Evolutionary conservation across 352 stramenopile genomes (phyloP), one percentile per base, ranked within the genome.

Genomic region (Pythium myriotylum): DNA sequence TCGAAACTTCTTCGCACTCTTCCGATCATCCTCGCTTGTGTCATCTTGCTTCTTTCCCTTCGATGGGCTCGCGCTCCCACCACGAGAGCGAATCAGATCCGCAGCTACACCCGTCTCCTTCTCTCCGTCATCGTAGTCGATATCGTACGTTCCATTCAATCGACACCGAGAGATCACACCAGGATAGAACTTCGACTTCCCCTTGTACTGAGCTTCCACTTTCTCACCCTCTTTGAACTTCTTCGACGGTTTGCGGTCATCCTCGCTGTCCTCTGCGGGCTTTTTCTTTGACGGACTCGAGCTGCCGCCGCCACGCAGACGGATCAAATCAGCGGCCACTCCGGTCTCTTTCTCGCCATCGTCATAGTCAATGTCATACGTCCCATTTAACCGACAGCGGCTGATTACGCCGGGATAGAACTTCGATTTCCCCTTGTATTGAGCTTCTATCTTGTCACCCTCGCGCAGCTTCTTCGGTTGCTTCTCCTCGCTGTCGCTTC

Each of bases 361-460:
- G 1, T 88, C 76, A 46, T 92, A 95, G 29, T 70, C n/a, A 53
- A 95, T 67, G 32, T 91, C 83, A 60, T 81, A 86, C n/a, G 79
- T 92, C 8, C 72, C 74, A 46, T 95, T 81, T 9, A 66, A 55
- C 49, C 89, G 73, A 0, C 74, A 70, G 4, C 60, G 53, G 4
- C 63, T 68, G 37, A 95, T 86, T 47, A 77, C 76, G 14, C 81
- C 82, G 10, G 65, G 26, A 51, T 85, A 91, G n/a, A 69, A 69
- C 24, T 73, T 76, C 5, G 59, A 66, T 16, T 77, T 76, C 22
- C 72, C 68, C 35, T 85, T 85, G n/a, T n/a, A n/a, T n/a, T n/a
- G n/a, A n/a, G n/a, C n/a, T n/a, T n/a, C n/a, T n/a, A n/a, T n/a
- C n/a, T n/a, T n/a, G n/a, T n/a, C n/a, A n/a, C n/a, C n/a, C n/a